phyloP scores from a whole-genome alignment of 805 yeast species.

The Cyberlindnera petersonii region DNA sequence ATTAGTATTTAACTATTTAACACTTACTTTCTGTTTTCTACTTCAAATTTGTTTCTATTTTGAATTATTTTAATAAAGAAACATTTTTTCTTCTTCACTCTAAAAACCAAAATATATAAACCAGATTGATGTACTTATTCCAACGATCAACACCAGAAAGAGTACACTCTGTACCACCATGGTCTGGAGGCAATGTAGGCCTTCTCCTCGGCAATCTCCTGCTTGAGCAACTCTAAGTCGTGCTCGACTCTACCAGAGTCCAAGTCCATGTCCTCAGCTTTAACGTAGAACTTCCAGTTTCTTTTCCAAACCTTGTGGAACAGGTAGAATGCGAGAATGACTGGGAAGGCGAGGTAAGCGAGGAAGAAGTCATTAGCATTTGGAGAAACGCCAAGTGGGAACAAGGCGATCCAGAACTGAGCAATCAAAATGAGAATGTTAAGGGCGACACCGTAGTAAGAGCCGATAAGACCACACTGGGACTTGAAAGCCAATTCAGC shows the following conservation, averaged over 20 bases:
- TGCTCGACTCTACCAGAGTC: constrained; percentile 61
- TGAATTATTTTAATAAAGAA: no score
- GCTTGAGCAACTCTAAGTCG: constrained; percentile 52
- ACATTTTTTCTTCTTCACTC: no score
- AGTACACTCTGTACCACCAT: constrained; percentile 43
- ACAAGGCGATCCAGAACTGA: constrained; percentile 73
- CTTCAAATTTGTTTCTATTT: no score
- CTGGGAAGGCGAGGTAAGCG: constrained; percentile 39
- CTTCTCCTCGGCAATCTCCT: constrained; percentile 54
- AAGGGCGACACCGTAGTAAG: constrained; percentile 55
- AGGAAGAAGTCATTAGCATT: constrained; percentile 34
- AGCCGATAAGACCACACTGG: constrained; percentile 68
- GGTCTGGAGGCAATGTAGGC: constrained; percentile 46
- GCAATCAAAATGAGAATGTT: constrained; percentile 62
- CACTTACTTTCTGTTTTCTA: no score
- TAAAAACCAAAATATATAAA: no score
- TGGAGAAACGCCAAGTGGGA: constrained; percentile 31
- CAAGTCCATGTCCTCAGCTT: constrained; percentile 50
- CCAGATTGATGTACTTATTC: no score
- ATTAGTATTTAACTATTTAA: no score
- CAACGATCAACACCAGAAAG: constrained; percentile 43
- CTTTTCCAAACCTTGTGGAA: constrained; percentile 42
- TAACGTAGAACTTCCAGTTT: constrained; percentile 38
- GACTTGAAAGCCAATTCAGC: constrained; percentile 67
- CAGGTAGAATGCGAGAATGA: constrained; percentile 35